Conservation (phyloP, 257 asterid species). For the Mentha longifolia region DNA sequence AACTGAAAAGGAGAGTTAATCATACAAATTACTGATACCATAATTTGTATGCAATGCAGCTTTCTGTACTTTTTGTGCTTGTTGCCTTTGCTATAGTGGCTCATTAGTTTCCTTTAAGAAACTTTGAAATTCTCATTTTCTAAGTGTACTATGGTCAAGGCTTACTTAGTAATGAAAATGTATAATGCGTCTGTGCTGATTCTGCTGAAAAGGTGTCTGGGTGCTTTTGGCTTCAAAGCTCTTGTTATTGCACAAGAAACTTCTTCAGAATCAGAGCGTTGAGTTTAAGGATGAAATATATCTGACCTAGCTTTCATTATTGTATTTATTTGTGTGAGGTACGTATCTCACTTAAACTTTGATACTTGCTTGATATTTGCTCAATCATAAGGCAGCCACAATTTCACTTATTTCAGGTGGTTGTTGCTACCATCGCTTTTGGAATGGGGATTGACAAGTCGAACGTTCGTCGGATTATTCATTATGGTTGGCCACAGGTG, state of each 20-base stretch:
- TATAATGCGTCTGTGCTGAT: too few species aligned
- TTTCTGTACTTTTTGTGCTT: too few species aligned
- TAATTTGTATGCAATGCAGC: not conserved
- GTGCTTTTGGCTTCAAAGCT: not conserved
- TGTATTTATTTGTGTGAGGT: not conserved
- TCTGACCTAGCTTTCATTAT: not conserved
- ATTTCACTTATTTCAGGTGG: conserved; percentile 56
- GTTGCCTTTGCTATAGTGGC: too few species aligned
- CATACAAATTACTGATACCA: not conserved
- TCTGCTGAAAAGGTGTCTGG: too few species aligned
- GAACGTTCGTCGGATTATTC: conserved; percentile 75
- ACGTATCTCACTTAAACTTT: conserved; percentile 14
- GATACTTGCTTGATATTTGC: conserved; percentile 3
- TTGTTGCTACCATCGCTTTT: conserved; percentile 86
- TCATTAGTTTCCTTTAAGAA: too few species aligned
- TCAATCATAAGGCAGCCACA: conserved; percentile 17
- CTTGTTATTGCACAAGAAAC: conserved; percentile 14
- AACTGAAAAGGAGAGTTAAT: not conserved
- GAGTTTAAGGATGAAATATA: conserved; percentile 1
- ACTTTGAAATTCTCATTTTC: too few species aligned
- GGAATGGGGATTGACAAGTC: conserved; percentile 90
- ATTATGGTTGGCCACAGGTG: conserved; percentile 94
- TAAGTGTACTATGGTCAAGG: too few species aligned
- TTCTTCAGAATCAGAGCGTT: conserved; percentile 14
- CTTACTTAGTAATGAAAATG: too few species aligned